Evolutionary conservation across 2,329 filamentous ascomycete species (phyloP), one percentile per base, ranked within the genome.

Genomic region (Graphilbum sp.): DNA sequence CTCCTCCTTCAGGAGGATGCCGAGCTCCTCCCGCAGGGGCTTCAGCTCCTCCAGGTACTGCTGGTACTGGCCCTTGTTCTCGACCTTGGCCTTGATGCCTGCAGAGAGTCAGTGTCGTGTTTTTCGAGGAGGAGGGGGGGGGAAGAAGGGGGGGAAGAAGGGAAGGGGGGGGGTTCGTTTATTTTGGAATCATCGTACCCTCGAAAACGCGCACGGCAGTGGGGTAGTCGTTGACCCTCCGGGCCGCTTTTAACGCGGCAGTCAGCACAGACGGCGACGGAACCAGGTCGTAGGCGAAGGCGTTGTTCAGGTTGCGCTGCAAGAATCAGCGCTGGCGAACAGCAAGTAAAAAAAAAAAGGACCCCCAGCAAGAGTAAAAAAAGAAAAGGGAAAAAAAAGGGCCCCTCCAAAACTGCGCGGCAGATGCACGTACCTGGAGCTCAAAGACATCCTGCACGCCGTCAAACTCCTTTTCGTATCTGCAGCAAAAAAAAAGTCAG

Each of bases 381-480:
- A 34, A 4, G 7, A 33, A 33, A 33, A 30, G n/a, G n/a, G n/a
- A n/a, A n/a, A n/a, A n/a, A n/a, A n/a, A n/a, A n/a, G n/a, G n/a
- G n/a, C n/a, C n/a, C n/a, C n/a, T n/a, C n/a, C 11, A 29, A 30
- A 5, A 35, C 4, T 11, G 5, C 12, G 23, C 21, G 4, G 7
- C 34, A 17, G 19, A 37, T 31, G 32, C 39, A 59, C 72, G 57
- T 77, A 94, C 87, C 85, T 95, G 87, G 57, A 98, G 85, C 78
- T 98, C 90, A 63, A 98, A 98, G 57, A 96, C 88, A 68, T 98
- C 90, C 67, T 96, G 85, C 49, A 98, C 90, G 56, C 67, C 65
- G 47, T 98, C 88, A 58, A 98, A 98, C 68, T 98, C 90, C 76
- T 95, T 95, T 75, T 98, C 90, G 59, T 93, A 98, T 69, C 90